Evolutionary conservation across 1,139 yeast species (phyloP).

Genomic region (Zygosaccharomyces pseudobailii): DNA sequence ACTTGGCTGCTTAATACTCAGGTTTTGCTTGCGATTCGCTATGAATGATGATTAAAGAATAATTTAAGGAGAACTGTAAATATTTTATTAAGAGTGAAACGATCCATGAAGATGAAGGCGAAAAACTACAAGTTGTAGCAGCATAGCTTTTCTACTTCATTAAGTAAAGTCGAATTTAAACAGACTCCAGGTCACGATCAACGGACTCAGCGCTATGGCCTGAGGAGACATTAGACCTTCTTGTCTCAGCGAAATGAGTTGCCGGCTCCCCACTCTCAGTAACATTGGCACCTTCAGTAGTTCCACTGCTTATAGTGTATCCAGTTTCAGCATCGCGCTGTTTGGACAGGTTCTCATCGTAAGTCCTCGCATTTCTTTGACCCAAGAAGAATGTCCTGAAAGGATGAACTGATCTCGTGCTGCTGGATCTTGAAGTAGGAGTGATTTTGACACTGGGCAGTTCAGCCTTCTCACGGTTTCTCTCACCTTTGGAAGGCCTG

Average conservation of each 20-base stretch:
- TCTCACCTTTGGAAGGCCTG: conserved; percentile 17
- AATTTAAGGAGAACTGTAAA: too few relatives aligned
- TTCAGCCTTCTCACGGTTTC: conserved; percentile 7
- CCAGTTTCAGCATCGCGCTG: background rate
- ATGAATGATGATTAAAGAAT: too few relatives aligned
- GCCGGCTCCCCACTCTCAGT: background rate
- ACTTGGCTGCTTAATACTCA: too few relatives aligned
- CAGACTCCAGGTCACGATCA: conserved; percentile 9
- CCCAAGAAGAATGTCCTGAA: conserved; percentile 15
- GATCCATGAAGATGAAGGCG: background rate
- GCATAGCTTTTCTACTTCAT: background rate
- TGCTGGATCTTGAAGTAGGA: background rate
- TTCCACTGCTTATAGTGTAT: background rate
- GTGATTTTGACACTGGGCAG: conserved; percentile 12
- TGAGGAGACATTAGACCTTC: conserved; percentile 6
- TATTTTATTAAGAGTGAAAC: too few relatives aligned
- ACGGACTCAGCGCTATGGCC: background rate
- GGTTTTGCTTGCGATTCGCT: too few relatives aligned
- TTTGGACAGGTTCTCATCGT: background rate
- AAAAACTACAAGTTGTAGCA: background rate
- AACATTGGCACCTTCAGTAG: background rate
- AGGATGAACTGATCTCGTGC: conserved; percentile 10
- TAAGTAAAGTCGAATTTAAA: background rate
- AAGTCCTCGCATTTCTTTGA: conserved; percentile 3
- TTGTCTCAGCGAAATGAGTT: background rate